Percentiles rank a stretch among this genome's conserved stretches.
Conservation (phyloP, 192 early-diverging fungal genomes). For the Coemansia furcata region DNA sequence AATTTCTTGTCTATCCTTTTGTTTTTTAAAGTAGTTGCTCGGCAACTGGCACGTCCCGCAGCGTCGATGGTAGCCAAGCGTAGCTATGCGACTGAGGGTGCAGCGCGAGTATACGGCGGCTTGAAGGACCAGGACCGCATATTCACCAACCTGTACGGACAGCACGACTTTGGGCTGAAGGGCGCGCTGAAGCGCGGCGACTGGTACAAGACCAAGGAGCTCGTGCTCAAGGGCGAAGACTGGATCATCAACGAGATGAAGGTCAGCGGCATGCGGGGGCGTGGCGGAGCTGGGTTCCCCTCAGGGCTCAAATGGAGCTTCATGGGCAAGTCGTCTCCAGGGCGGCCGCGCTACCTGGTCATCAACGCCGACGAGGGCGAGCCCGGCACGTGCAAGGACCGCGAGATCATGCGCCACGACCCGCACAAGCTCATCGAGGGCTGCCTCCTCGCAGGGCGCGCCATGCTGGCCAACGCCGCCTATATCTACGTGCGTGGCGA, state of each 20-base stretch:
- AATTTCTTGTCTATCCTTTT: neutral
- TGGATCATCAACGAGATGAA: slow-evolving; percentile 99
- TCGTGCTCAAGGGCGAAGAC: slow-evolving; percentile 90
- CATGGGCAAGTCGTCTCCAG: slow-evolving; percentile 92
- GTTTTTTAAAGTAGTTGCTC: neutral
- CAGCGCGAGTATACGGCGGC: slow-evolving; percentile 57
- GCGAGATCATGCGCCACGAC: slow-evolving; percentile 92
- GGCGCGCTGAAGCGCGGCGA: slow-evolving; percentile 94
- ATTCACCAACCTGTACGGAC: slow-evolving; percentile 95
- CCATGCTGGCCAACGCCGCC: slow-evolving; percentile 96
- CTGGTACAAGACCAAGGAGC: slow-evolving; percentile 99
- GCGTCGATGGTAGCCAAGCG: neutral
- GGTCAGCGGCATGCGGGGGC: slow-evolving; percentile 85
- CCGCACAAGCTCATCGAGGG: slow-evolving; percentile 98
- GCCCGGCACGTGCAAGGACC: slow-evolving; percentile 98
- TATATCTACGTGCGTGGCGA: slow-evolving; percentile 98
- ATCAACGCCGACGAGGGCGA: slow-evolving; percentile 99
- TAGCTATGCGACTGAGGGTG: slow-evolving; percentile 36
- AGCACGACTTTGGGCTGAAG: slow-evolving; percentile 85
- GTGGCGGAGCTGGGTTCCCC: slow-evolving; percentile 98
- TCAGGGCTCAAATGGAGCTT: slow-evolving; percentile 99
- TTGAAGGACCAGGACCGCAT: slow-evolving; percentile 93
- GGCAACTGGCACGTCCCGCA: neutral
- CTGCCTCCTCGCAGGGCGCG: slow-evolving; percentile 90
- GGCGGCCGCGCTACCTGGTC: slow-evolving; percentile 90